phyloP scores from a whole-genome alignment of 116 monocot species.

The Cymodocea nodosa region DNA sequence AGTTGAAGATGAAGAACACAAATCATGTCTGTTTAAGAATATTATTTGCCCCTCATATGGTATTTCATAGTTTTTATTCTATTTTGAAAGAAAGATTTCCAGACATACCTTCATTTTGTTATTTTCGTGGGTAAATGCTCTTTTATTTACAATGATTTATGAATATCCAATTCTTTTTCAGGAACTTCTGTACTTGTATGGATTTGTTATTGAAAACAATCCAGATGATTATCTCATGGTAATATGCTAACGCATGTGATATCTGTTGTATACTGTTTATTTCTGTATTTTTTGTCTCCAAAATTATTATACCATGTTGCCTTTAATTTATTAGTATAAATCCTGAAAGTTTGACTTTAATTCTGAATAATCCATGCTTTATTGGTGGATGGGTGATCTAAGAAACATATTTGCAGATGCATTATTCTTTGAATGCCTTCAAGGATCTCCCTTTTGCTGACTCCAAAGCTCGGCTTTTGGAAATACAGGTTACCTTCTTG shows the following conservation, averaged over 20 bases:
- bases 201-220: conserved; percentile 74
- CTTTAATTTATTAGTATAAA: no score
- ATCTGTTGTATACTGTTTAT: neutral
- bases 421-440: conserved; percentile 78
- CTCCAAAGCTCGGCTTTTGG: conserved; percentile 46
- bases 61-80: neutral
- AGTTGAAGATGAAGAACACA: no score
- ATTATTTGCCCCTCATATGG: neutral
- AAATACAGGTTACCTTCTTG: conserved; percentile 43
- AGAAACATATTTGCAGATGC: conserved; percentile 32
- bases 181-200: conserved; percentile 94
- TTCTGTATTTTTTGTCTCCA: neutral
- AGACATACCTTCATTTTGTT: neutral
- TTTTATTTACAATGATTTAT: neutral
- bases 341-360: neutral
- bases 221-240: conserved; percentile 94
- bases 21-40: no score
- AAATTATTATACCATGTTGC: neutral
- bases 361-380: neutral
- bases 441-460: conserved; percentile 35
- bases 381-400: neutral
- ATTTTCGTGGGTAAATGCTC: neutral
- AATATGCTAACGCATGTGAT: conserved; percentile 4
- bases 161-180: conserved; percentile 15
- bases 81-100: neutral